Conservation (phyloP, 306 rosid species). For the Argentina anserina region DNA sequence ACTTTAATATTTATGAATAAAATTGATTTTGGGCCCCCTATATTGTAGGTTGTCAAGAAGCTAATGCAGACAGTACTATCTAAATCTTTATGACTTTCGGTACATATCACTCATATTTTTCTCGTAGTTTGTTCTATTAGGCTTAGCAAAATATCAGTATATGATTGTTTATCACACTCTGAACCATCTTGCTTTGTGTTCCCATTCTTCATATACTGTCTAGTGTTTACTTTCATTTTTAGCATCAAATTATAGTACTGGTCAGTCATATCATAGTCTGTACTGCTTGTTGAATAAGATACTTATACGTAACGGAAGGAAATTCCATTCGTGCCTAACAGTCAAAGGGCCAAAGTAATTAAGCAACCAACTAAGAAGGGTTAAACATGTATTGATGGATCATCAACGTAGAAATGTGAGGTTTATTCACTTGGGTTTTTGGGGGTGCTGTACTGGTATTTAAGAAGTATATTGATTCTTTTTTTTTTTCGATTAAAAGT, state of each 20-base stretch:
- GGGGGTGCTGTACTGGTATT: too few species aligned
- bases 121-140: background rate
- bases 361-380: background rate
- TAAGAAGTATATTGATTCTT: background rate
- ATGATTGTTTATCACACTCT: too few species aligned
- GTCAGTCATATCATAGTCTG: background rate
- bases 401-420: background rate
- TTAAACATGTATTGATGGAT: background rate
- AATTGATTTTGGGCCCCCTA: background rate
- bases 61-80: background rate
- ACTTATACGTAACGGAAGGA: too few species aligned
- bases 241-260: background rate
- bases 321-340: background rate
- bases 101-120: background rate
- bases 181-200: background rate
- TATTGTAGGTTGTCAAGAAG: background rate
- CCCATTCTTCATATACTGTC: background rate
- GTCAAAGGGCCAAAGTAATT: background rate
- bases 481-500: too few species aligned
- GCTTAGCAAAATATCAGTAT: background rate
- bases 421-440: too few species aligned
- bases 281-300: background rate
- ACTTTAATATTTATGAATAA: background rate
- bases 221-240: background rate
- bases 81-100: background rate